Base-by-base conservation (phyloP, 495 filamentous ascomycete genomes). In the Podospora didyma region DNA sequence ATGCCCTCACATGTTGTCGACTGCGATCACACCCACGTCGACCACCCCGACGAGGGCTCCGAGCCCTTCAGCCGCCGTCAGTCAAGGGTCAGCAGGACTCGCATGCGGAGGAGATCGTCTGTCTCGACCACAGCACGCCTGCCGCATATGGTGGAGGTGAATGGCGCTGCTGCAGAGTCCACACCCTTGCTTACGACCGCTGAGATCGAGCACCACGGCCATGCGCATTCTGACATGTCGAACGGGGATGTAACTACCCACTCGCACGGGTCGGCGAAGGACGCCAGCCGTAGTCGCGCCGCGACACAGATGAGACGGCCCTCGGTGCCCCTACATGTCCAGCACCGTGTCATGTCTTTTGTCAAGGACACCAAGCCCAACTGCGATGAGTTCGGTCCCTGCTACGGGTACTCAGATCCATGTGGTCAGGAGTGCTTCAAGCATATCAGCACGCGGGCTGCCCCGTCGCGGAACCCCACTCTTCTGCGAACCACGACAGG, bases 1-100 rank as follows among this genome's bases (percentile, higher is more conserved):
- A 86, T 97, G 46, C 94, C 95, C 0, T 94, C 91, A n/a, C 88
- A 94, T 64, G 85, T 96, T 21, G 93, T 97, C 53, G 90, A 91
- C 68, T 98, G 94, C 71, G 88, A 92, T 52, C 90, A 96, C 68
- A 86, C 77, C 37, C 91, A 96, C 60, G 80, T 81, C 23, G 81
- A 79, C 17, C 75, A 81, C 55, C 69, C 54, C 17, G 53, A 63
- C 45, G 66, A 73, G 52, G 57, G 62, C 51, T 48, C 59, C 7
- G 60, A 45, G 9, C n/a, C 39, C 0, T 21, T 19, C n/a, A 45
- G 51, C 35, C 44, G 17, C 41, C 45, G 63, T 46, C 60, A 51
- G 7, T 64, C 59, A 7, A 58, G 62, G 46, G 21, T 52, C 10
- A 59, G 63, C 41, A 49, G 53, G 10, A 24, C 22, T 24, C 59